These are phyloP conservation scores for Penicillium sp. DNA, from an alignment of 2,329 filamentous ascomycete genomes.

Conservation along the genomic window DNA sequence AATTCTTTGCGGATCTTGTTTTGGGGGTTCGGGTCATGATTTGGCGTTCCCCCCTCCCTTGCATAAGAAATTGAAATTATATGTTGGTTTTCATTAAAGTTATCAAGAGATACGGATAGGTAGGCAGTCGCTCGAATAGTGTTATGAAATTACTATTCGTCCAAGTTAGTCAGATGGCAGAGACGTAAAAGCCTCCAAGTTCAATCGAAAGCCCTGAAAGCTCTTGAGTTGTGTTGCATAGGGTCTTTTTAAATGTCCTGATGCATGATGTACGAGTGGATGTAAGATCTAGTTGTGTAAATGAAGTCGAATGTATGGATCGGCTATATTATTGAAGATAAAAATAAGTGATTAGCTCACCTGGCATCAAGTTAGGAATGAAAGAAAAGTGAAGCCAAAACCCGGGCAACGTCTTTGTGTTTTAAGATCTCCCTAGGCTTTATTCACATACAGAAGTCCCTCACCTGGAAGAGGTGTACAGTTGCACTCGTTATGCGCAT, in stretches of 20 bases:
- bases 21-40: background rate
- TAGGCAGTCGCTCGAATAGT: background rate
- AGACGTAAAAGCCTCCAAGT: background rate
- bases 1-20: background rate
- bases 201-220: too few relatives aligned
- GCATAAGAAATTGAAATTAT: background rate
- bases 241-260: background rate
- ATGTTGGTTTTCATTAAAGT: background rate
- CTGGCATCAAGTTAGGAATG: background rate
- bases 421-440: background rate
- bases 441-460: background rate
- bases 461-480: background rate
- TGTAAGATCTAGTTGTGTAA: background rate
- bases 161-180: background rate
- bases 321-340: background rate
- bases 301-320: background rate
- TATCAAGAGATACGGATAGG: background rate
- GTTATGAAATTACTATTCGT: background rate
- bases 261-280: background rate
- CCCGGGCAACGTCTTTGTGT: too few relatives aligned
- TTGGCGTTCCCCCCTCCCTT: background rate
- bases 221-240: too few relatives aligned
- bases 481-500: background rate
- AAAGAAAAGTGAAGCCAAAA: background rate
- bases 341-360: background rate